phyloP scores from a whole-genome alignment of 768 basidiomycete species.

The Termitomyces sp. region DNA sequence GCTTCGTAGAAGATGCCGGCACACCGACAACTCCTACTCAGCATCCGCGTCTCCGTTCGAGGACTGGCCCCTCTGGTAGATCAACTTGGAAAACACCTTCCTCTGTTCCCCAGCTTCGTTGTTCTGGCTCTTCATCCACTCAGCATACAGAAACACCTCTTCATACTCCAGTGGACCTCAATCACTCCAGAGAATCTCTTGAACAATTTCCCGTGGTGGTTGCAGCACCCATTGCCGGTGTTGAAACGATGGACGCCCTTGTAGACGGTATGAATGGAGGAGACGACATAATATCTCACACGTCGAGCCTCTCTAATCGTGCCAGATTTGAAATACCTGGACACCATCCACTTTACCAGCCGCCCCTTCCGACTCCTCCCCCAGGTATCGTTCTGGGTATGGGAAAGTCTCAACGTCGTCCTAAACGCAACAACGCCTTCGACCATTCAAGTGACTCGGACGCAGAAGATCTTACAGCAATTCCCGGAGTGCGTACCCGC shows the following conservation, averaged over 20 bases:
- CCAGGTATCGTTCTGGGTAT: slow-evolving; percentile 72
- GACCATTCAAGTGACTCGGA: slow-evolving; percentile 47
- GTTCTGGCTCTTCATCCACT: slow-evolving; percentile 67
- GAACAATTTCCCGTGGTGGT: slow-evolving; percentile 64
- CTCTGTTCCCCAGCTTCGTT: slow-evolving; percentile 49
- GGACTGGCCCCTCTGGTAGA: slow-evolving; percentile 53
- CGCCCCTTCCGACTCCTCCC: slow-evolving; percentile 80
- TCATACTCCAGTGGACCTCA: slow-evolving; percentile 58
- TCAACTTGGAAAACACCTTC: slow-evolving; percentile 40
- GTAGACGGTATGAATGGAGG: slow-evolving; percentile 88
- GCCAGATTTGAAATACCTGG: slow-evolving; percentile 53
- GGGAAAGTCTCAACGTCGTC: slow-evolving; percentile 30
- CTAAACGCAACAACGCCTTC: slow-evolving; percentile 25
- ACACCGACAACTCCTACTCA: slow-evolving; percentile 24
- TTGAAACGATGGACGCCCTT: slow-evolving; percentile 85
- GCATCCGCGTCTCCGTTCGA: slow-evolving; percentile 47
- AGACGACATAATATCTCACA: slow-evolving; percentile 45
- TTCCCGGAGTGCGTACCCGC: slow-evolving; percentile 26
- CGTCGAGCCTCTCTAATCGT: slow-evolving; percentile 40
- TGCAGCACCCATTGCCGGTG: slow-evolving; percentile 72
- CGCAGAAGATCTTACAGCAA: slow-evolving; percentile 29
- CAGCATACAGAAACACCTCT: slow-evolving; percentile 70
- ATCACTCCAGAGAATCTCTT: slow-evolving; percentile 35
- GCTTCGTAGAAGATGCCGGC: slow-evolving; percentile 26
- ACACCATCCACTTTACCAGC: slow-evolving; percentile 77